These are phyloP conservation scores for Craspedostauros australis DNA, from an alignment of 108 stramenopile species.

Conservation along the genomic window DNA sequence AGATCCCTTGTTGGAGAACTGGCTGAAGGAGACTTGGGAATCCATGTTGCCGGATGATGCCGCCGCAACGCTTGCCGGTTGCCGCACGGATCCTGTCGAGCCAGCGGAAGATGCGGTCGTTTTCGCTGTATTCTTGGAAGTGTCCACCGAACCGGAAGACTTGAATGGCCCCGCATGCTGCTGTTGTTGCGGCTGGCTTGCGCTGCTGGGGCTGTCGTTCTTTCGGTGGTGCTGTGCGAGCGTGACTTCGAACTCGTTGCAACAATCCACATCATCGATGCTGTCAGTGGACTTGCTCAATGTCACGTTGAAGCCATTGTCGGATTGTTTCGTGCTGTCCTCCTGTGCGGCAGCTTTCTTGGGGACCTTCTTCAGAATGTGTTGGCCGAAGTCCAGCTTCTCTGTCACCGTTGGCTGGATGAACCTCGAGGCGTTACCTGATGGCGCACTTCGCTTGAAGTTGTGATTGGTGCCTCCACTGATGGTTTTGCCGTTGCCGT, in stretches of 20 bases:
- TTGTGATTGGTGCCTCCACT: too few relatives aligned
- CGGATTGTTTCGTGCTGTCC: not conserved
- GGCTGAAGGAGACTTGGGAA: not conserved
- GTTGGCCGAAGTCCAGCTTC: slow-evolving; percentile 1
- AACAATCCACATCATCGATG: not conserved
- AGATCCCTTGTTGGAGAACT: slow-evolving; percentile 1
- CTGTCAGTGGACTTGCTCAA: not conserved
- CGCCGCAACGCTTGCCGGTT: not conserved
- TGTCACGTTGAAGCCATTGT: not conserved
- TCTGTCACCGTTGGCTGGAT: slow-evolving; percentile 8
- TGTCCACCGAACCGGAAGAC: too few relatives aligned
- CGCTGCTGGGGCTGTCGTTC: not conserved
- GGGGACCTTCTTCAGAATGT: slow-evolving; percentile 6
- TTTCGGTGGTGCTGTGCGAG: slow-evolving; percentile 11
- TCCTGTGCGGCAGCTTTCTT: slow-evolving; percentile 5
- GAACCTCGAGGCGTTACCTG: too few relatives aligned
- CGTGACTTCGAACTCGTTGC: slow-evolving; percentile 17
- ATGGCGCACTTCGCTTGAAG: too few relatives aligned
- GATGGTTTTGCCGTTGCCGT: too few relatives aligned
- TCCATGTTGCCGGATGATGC: not conserved
- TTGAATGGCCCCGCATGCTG: not conserved
- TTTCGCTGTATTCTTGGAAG: not conserved
- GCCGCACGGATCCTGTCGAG: too few relatives aligned
- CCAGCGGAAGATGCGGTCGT: not conserved
- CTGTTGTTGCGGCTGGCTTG: not conserved